Evolutionary conservation across 257 asterid species (phyloP).

Genomic region (Solanum pinnatisectum): DNA sequence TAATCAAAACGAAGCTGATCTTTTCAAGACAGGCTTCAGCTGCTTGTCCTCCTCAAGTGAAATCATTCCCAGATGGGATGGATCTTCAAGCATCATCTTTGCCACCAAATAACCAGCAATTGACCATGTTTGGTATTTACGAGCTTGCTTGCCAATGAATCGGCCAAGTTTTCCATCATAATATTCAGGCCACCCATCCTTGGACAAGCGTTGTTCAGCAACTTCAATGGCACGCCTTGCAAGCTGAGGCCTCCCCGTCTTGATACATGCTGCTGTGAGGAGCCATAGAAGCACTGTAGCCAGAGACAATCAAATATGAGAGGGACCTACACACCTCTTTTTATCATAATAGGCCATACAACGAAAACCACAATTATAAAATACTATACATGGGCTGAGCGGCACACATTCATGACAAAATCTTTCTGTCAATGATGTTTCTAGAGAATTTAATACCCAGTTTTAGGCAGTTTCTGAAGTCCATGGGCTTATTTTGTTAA

Average conservation of each 20-base stretch:
- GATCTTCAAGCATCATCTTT: slow-evolving; percentile 61
- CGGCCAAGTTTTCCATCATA: slow-evolving; percentile 55
- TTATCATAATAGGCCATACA: background rate
- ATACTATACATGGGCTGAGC: background rate
- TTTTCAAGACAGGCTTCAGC: slow-evolving; percentile 36
- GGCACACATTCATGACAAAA: background rate
- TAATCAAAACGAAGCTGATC: slow-evolving; percentile 37
- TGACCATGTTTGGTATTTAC: slow-evolving; percentile 59
- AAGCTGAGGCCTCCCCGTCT: slow-evolving; percentile 53
- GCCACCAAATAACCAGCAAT: slow-evolving; percentile 61
- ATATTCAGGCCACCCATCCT: slow-evolving; percentile 69
- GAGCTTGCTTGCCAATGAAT: slow-evolving; percentile 53
- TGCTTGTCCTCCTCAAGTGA: slow-evolving; percentile 55
- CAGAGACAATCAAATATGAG: slow-evolving; percentile 2
- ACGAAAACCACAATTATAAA: background rate
- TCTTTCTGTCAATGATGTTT: background rate
- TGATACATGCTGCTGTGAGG: slow-evolving; percentile 59
- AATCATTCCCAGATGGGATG: slow-evolving; percentile 60
- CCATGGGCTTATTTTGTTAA: background rate
- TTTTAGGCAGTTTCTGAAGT: background rate
- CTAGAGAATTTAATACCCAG: background rate
- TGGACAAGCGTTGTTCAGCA: slow-evolving; percentile 41
- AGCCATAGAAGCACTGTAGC: slow-evolving; percentile 61
- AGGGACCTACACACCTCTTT: background rate
- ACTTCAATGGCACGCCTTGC: slow-evolving; percentile 60